These are phyloP conservation scores for Colletotrichum lini DNA, from an alignment of 2,329 filamentous ascomycete genomes.

Conservation along the genomic window DNA sequence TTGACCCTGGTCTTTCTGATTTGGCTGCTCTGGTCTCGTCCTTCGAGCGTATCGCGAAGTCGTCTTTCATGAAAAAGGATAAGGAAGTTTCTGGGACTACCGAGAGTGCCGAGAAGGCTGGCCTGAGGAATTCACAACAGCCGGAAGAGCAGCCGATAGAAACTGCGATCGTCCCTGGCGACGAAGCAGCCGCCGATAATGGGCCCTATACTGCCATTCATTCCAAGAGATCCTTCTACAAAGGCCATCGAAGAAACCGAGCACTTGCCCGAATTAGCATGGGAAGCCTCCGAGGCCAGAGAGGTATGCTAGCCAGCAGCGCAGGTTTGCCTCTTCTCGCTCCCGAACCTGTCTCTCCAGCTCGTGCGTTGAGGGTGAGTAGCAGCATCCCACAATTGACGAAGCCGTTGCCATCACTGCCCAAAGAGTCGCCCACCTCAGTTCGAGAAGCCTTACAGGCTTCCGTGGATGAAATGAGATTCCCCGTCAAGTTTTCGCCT, in stretches of 20 bases:
- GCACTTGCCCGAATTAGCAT: conserved; percentile 46
- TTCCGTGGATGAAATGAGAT: conserved; percentile 16
- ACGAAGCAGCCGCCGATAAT: background rate
- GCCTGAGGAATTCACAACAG: background rate
- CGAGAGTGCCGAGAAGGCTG: background rate
- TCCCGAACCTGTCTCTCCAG: conserved; percentile 65
- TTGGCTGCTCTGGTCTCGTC: conserved; percentile 49
- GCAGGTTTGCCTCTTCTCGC: conserved; percentile 52
- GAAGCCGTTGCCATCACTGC: conserved; percentile 66
- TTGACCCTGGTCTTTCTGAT: conserved; percentile 48
- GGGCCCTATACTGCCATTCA: background rate
- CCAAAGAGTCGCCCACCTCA: conserved; percentile 47
- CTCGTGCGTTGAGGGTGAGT: conserved; percentile 60
- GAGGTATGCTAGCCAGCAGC: background rate
- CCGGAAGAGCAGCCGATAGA: background rate
- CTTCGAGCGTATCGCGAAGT: conserved; percentile 47
- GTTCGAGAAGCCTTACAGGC: background rate
- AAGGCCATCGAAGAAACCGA: conserved; percentile 48
- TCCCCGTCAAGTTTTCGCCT: conserved; percentile 38
- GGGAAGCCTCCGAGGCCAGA: conserved; percentile 25
- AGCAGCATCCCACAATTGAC: conserved; percentile 67
- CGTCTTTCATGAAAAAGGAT: conserved; percentile 44
- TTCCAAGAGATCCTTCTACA: conserved; percentile 17
- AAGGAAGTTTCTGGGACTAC: conserved; percentile 27
- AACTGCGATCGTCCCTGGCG: background rate